Evolutionary conservation across 257 asterid species (phyloP).

Genomic region (Petunia secreta): DNA sequence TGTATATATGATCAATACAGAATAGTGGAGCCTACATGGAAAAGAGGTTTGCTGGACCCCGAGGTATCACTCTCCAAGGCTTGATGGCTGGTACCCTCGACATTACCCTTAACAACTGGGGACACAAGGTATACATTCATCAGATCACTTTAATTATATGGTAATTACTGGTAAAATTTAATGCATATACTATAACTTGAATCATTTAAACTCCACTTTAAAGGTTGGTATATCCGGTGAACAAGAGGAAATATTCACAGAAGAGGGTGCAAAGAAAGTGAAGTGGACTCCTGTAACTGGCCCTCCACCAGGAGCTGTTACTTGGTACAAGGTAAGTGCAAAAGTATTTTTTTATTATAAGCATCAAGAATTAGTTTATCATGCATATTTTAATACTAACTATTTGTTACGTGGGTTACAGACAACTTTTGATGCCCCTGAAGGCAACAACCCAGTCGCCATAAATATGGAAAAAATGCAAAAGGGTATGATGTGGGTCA

Average conservation of each 20-base stretch:
- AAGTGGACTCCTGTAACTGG: slow-evolving; percentile 47
- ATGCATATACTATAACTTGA: not conserved
- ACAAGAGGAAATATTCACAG: slow-evolving; percentile 48
- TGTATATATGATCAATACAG: slow-evolving; percentile 37
- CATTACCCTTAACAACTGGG: slow-evolving; percentile 68
- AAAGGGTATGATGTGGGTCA: slow-evolving; percentile 91
- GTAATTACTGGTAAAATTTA: not conserved
- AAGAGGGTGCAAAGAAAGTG: slow-evolving; percentile 65
- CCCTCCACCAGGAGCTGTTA: slow-evolving; percentile 48
- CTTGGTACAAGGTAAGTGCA: slow-evolving; percentile 88
- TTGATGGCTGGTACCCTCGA: slow-evolving; percentile 90
- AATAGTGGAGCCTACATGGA: slow-evolving; percentile 99
- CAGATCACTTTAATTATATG: not conserved
- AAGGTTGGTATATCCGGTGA: slow-evolving; percentile 79
- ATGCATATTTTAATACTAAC: too few species aligned
- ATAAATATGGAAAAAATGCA: slow-evolving; percentile 68
- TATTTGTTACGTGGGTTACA: slow-evolving; percentile 29
- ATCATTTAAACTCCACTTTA: not conserved
- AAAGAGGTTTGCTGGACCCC: slow-evolving; percentile 88
- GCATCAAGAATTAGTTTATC: too few species aligned
- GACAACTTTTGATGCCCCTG: slow-evolving; percentile 84
- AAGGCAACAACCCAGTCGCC: slow-evolving; percentile 70
- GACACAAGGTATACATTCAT: slow-evolving; percentile 52
- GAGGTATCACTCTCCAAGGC: slow-evolving; percentile 70
- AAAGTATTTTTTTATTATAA: not conserved